Base-by-base conservation (phyloP, 108 stramenopile species). In the Cyclotella atomus region DNA sequence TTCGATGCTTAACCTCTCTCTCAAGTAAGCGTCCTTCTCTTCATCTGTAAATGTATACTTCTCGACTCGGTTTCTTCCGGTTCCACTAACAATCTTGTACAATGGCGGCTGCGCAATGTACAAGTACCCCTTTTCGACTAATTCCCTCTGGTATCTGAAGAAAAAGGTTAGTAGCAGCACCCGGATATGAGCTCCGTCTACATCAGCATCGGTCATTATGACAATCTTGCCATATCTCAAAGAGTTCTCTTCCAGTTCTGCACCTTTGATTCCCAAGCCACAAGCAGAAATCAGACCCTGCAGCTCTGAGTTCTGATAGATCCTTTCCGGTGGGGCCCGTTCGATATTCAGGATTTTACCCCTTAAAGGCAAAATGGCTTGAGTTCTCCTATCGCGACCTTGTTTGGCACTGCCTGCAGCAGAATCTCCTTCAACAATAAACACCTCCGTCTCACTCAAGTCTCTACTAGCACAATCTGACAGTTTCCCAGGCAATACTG, bases 301-400 rank as follows among this genome's bases (percentile, higher is more conserved):
- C 55, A 98, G 76, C 71, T 97, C 97, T 41, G 68, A 75, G 82
- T 97, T 97, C 70, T 95, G 89, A 73, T 96, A 96, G 55, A 98
- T 97, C 65, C 77, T 86, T 71, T 96, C 96, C 0, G 94, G 66
- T 23, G 94, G 88, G 21, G 92, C 96, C 43, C 94, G 90, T 83
- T 98, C 97, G 77, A 98, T 96, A 79, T 98, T 98, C 61, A 98
- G 76, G 62, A 98, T 97, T 84, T 98, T 98, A 47, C 97, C 97
- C 20, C 95, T 84, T 44, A 98, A 81, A 21, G 97, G 97, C 33
- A 98, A 70, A 56, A 98, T 97, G 9, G 97, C 97, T 77, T 98
- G 95, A 10, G 93, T 94, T 17, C 89, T 65, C 63, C 97, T 83
- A 76, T 98, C 91, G 21, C 97, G 81, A n/a, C 95, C 97, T 72